phyloP scores from a whole-genome alignment of 208 protist genomes.

The Entamoeba dispar region DNA sequence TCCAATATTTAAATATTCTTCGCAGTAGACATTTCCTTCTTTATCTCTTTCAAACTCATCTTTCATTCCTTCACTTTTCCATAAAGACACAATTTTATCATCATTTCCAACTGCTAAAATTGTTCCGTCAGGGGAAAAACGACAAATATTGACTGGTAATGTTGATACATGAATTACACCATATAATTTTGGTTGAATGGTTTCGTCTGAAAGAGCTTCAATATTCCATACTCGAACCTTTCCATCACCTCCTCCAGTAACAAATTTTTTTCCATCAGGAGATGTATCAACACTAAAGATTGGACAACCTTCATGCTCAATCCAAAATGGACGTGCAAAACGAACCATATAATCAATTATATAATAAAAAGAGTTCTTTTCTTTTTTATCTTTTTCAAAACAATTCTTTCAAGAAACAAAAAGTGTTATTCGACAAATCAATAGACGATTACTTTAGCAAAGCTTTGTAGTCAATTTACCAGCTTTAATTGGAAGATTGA shows the following conservation, averaged over 20 bases:
- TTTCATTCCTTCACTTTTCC: neutral
- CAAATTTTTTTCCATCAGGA: neutral
- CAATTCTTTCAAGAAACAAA: neutral
- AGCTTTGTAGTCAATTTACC: too few species aligned
- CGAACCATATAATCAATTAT: neutral
- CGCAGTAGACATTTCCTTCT: neutral
- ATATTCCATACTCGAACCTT: neutral
- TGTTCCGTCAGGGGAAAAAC: neutral
- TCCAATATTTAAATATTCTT: neutral
- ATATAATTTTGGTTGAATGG: neutral
- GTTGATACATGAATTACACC: neutral
- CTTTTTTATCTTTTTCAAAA: neutral
- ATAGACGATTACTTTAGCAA: too few species aligned
- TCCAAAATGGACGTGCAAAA: neutral
- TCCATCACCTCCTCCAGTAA: neutral
- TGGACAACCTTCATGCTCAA: neutral
- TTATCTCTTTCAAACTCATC: neutral
- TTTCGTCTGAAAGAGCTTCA: neutral
- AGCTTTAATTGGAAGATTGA: too few species aligned
- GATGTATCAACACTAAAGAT: neutral
- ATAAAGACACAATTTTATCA: neutral
- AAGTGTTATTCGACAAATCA: too few species aligned
- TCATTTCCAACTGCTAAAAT: neutral
- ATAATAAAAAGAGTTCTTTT: neutral
- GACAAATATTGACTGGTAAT: neutral